A percentile compares a stretch with the other conserved stretches of the same genome.
Evolutionary conservation across 179 eudicot genomes (phyloP).

Genomic region (Sideroxylon spinosum): DNA sequence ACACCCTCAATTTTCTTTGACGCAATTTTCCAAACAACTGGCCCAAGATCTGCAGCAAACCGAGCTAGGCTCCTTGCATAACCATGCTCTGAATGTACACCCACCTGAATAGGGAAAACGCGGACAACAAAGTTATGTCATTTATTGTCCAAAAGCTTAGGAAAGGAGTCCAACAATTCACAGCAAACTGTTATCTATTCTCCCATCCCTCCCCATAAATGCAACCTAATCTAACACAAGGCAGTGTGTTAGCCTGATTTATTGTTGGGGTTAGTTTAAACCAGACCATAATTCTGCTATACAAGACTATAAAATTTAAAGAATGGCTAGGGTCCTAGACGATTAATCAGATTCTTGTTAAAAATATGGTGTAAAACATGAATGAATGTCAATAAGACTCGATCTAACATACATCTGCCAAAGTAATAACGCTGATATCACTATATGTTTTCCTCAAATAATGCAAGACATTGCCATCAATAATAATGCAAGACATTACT

Average conservation of each 20-base stretch:
- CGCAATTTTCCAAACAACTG: constrained; percentile 63
- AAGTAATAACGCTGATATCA: neutral
- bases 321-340: neutral
- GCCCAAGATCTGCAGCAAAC: constrained; percentile 77
- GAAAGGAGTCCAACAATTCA: neutral
- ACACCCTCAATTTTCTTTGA: constrained; percentile 48
- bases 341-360: neutral
- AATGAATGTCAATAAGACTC: no score
- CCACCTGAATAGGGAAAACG: constrained; percentile 44
- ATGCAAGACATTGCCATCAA: neutral
- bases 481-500: no score
- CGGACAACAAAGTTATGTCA: neutral
- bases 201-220: neutral
- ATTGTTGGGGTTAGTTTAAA: neutral
- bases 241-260: neutral
- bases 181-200: neutral
- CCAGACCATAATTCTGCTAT: neutral
- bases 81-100: constrained; percentile 48
- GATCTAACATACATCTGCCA: neutral
- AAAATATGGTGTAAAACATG: neutral
- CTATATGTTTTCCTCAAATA: neutral
- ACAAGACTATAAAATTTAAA: neutral
- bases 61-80: constrained; percentile 87
- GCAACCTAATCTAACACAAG: neutral
- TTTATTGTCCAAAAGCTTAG: neutral